Evolutionary conservation across 345 rosid genomes (phyloP), one percentile per base, ranked within the genome.

Genomic region (Brassica incana): DNA sequence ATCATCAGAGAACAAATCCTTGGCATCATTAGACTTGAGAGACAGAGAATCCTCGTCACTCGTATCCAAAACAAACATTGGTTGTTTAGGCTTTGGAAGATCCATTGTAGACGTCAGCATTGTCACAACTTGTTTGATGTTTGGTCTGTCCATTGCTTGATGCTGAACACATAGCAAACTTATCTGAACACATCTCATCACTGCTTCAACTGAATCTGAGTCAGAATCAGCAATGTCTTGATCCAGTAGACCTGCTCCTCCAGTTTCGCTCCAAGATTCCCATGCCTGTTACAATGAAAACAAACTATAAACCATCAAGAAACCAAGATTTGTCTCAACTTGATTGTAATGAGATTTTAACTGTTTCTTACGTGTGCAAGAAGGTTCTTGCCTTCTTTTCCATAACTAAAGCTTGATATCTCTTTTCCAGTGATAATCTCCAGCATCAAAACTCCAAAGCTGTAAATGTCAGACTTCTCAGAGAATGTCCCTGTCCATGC

Each of bases 401-500:
- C 58, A n/a, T 52, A 52, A 8, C 58, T 52, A 52, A 52, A 52
- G 58, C 58, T 52, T 52, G 58, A 52, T 52, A 52, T 52, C 58
- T 52, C 58, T n/a, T 50, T 50, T 50, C 58, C 58, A 5, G 1
- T 50, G 58, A 50, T 50, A n/a, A 50, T 50, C 58, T 50, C 58
- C 20, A 50, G 18, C 58, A n/a, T 50, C 20, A 50, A 50, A 50
- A 50, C 54, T 48, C 54, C 54, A 48, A 48, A 48, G 56, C 56
- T 48, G 5, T 48, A 48, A 48, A 48, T 48, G 56, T 48, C 56
- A 48, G 23, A 52, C 23, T 88, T 86, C 59, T 82, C 81, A 0
- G 86, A 85, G 79, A 84, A 88, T 8, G 68, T 75, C 2, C 89
- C 87, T 27, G 83, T 82, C 48, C 82, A 72, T 0, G 85, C 85